Percentiles rank a stretch among this genome's conserved stretches.
These are phyloP conservation scores for Paracamarosporium sp. DNA, from an alignment of 2,329 filamentous ascomycete genomes.

Conservation along the genomic window DNA sequence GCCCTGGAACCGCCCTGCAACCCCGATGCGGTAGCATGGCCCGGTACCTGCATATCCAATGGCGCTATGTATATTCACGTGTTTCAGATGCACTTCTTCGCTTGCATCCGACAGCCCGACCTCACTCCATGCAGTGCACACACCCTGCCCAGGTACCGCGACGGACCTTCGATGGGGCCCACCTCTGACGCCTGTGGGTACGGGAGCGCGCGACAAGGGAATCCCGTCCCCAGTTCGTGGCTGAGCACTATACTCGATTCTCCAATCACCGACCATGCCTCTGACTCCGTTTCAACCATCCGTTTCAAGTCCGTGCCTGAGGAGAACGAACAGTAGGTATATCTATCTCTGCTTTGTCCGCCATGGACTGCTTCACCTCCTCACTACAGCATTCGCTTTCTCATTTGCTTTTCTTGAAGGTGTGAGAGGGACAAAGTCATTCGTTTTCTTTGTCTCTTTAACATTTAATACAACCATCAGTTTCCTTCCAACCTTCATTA, in stretches of 20 bases:
- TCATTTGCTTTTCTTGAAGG: slow-evolving; percentile 20
- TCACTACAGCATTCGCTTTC: slow-evolving; percentile 23
- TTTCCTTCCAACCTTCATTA: slow-evolving; percentile 30
- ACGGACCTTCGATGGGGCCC: slow-evolving; percentile 21
- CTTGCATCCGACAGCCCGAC: slow-evolving; percentile 24
- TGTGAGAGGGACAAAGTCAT: slow-evolving; percentile 41
- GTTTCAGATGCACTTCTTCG: slow-evolving; percentile 40
- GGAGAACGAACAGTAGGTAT: slow-evolving; percentile 12
- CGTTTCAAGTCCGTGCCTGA: slow-evolving; percentile 33
- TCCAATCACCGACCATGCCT: slow-evolving; percentile 22
- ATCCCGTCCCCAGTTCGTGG: slow-evolving; percentile 28
- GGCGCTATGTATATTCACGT: slow-evolving; percentile 22
- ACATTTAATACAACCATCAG: slow-evolving; percentile 34
- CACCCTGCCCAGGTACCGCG: slow-evolving; percentile 17
- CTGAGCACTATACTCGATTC: slow-evolving; percentile 28
- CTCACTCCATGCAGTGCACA: too few relatives aligned
- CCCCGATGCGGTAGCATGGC: too few relatives aligned
- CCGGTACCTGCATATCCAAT: slow-evolving; percentile 33
- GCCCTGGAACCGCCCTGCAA: too few relatives aligned
- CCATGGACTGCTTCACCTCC: slow-evolving; percentile 15
- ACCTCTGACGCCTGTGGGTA: slow-evolving; percentile 22
- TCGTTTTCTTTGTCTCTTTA: slow-evolving; percentile 47
- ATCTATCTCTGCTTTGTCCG: slow-evolving; percentile 35
- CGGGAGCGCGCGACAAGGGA: slow-evolving; percentile 40
- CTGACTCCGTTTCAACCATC: slow-evolving; percentile 27